Percentiles rank a stretch among this genome's conserved stretches.
These are phyloP conservation scores for Halenospora varia DNA, from an alignment of 495 filamentous ascomycete genomes.

Conservation along the genomic window DNA sequence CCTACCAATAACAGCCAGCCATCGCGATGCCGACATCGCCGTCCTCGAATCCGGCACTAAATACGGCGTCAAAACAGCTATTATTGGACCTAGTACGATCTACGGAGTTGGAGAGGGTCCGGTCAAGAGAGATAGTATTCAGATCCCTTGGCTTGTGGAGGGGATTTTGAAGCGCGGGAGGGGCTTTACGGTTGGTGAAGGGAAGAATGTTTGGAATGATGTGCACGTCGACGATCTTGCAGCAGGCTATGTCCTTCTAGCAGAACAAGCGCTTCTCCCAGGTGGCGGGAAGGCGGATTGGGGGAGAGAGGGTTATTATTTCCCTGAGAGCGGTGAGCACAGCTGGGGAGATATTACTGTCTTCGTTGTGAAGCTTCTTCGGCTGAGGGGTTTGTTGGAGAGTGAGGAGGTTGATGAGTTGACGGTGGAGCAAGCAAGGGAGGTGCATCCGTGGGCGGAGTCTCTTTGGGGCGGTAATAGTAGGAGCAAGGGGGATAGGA, in stretches of 20 bases:
- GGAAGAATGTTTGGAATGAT: constrained; percentile 7
- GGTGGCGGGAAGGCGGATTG: constrained; percentile 5
- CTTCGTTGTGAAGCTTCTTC: constrained; percentile 1
- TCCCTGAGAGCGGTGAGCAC: background rate
- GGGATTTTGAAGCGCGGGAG: constrained; percentile 13
- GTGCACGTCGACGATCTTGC: background rate
- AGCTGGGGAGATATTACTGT: constrained; percentile 10
- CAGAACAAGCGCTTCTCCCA: constrained; percentile 19
- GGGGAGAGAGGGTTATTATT: constrained; percentile 5
- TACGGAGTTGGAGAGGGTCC: constrained; percentile 22
- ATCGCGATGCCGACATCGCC: constrained; percentile 17
- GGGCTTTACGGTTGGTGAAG: constrained; percentile 11
- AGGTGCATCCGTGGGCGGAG: constrained; percentile 16
- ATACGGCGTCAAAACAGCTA: constrained; percentile 15
- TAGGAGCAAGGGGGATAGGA: constrained; percentile 7
- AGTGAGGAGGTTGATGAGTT: constrained; percentile 12
- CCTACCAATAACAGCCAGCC: too few relatives aligned
- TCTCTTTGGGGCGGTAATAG: constrained; percentile 17
- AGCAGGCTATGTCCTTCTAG: background rate
- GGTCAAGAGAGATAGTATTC: constrained; percentile 24
- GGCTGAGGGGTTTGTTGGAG: constrained; percentile 2
- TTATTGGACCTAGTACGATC: constrained; percentile 21
- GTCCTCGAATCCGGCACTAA: background rate
- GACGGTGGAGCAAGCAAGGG: constrained; percentile 1
- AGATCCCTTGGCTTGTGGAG: constrained; percentile 13